Percentiles rank a stretch among this genome's conserved stretches.
These are phyloP conservation scores for Lasiodiplodia hormozganensis DNA, from an alignment of 2,329 filamentous ascomycete genomes.

Conservation along the genomic window DNA sequence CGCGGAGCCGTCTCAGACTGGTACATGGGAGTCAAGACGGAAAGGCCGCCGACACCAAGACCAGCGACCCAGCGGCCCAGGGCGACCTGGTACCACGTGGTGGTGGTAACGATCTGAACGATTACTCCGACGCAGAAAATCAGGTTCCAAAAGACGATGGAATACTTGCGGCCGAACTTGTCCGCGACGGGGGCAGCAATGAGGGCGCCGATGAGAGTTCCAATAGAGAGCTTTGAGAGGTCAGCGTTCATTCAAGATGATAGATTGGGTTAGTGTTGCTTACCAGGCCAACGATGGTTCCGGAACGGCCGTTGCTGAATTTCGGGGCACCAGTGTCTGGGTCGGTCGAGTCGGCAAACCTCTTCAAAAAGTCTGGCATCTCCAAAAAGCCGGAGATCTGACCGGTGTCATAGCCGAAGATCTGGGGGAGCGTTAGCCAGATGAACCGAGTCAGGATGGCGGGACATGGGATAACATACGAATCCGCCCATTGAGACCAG, in stretches of 20 bases:
- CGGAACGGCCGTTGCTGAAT: constrained; percentile 43
- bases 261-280: constrained; percentile 20
- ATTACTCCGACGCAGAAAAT: constrained; percentile 70
- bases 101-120: constrained; percentile 67
- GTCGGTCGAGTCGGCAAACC: constrained; percentile 39
- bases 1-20: constrained; percentile 71
- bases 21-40: constrained; percentile 66
- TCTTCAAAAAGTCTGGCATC: constrained; percentile 43
- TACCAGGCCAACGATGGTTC: constrained; percentile 45
- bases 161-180: constrained; percentile 65
- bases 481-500: constrained; percentile 47
- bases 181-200: constrained; percentile 65
- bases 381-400: constrained; percentile 43
- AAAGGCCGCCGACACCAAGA: constrained; percentile 69
- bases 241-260: constrained; percentile 37
- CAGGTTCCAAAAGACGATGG: constrained; percentile 68
- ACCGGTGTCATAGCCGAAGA: constrained; percentile 42
- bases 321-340: constrained; percentile 33
- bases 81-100: constrained; percentile 69
- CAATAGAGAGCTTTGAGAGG: constrained; percentile 51
- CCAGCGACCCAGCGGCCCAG: constrained; percentile 70
- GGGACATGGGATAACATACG: neutral
- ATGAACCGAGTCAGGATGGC: neutral
- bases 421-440: constrained; percentile 29
- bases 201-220: constrained; percentile 76